Evolutionary conservation across 2,329 filamentous ascomycete genomes (phyloP), one percentile per base, ranked within the genome.

Genomic region (Phaeosphaeria sp.): DNA sequence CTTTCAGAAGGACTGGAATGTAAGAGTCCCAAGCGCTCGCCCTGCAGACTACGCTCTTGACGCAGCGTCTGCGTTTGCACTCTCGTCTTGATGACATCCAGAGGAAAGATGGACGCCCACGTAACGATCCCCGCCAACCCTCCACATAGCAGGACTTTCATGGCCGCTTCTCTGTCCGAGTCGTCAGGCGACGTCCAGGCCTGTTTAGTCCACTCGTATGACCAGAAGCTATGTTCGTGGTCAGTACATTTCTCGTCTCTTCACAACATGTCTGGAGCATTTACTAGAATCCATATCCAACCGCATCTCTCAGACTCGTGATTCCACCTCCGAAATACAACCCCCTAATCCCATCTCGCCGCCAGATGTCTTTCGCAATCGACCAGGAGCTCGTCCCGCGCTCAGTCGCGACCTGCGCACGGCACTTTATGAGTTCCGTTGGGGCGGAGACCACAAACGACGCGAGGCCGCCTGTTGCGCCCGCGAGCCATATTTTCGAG

Each of bases 251-350:
- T 13, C 24, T 20, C 20, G 18, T 13, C 50, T 25, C 9, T 17
- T 51, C 21, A 18, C 25, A 13, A 36, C 5, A 13, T 39, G 8
- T n/a, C 6, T 1, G 39, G 22, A 48, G 45, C 43, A 67, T 83
- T 69, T 81, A 87, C 85, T 97, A 98, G 77, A 97, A 97, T 0
- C 93, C 94, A 78, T 97, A 98, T n/a, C 94, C 94, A 54, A 97
- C 86, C 56, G 90, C 89, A 77, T 98, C 94, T 49, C 94, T 84
- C 42, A 94, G 74, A 52, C 90, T 91, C 0, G 94, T 98, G 17
- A 97, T 87, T 0, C 80, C 82, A 20, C 94, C 94, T 20, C 93
- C 94, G 60, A 88, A 85, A 73, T 96, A 97, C 21, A 97, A 77
- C 0, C 93, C 93, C 40, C 83, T 82, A 3, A 92, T 55, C 0